Percentiles rank a stretch among this genome's conserved stretches.
phyloP scores from a whole-genome alignment of 164 flowering plant genomes.

The Tetracentron sinense region DNA sequence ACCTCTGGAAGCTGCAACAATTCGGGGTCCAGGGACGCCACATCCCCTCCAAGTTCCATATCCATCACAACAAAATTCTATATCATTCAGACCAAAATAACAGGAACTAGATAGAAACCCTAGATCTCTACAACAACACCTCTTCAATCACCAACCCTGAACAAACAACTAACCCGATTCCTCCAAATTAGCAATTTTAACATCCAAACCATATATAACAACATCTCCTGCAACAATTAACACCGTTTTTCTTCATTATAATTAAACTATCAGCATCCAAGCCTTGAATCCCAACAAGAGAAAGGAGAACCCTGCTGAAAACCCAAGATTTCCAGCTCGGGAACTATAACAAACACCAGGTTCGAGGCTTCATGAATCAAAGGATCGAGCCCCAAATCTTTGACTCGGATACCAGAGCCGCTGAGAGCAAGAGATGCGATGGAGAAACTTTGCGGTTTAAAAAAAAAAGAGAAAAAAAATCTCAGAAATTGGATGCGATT shows the following conservation, averaged over 20 bases:
- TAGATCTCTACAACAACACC: constrained; percentile 17
- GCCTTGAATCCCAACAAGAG: neutral
- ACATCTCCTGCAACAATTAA: constrained; percentile 6
- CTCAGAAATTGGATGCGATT: constrained; percentile 9
- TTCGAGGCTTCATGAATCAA: too few species aligned
- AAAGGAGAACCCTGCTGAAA: neutral
- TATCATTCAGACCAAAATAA: constrained; percentile 12
- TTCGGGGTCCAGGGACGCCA: constrained; percentile 67
- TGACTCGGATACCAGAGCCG: too few species aligned
- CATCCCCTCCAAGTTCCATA: constrained; percentile 62
- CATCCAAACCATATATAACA: constrained; percentile 1
- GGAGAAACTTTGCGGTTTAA: neutral
- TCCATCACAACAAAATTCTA: constrained; percentile 37
- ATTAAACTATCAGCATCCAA: constrained; percentile 1
- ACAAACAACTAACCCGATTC: constrained; percentile 12
- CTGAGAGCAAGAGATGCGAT: too few species aligned
- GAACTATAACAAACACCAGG: too few species aligned
- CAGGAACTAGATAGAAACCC: constrained; percentile 3
- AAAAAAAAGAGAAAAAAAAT: constrained; percentile 6
- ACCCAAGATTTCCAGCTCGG: constrained; percentile 3
- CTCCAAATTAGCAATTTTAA: neutral
- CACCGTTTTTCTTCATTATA: constrained; percentile 1
- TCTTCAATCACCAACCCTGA: neutral
- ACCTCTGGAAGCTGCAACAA: constrained; percentile 89
- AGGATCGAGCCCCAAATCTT: too few species aligned